Percentiles rank a stretch among this genome's conserved stretches.
phyloP scores from a whole-genome alignment of 2,329 filamentous ascomycete genomes.

The Fusarium beomiforme region DNA sequence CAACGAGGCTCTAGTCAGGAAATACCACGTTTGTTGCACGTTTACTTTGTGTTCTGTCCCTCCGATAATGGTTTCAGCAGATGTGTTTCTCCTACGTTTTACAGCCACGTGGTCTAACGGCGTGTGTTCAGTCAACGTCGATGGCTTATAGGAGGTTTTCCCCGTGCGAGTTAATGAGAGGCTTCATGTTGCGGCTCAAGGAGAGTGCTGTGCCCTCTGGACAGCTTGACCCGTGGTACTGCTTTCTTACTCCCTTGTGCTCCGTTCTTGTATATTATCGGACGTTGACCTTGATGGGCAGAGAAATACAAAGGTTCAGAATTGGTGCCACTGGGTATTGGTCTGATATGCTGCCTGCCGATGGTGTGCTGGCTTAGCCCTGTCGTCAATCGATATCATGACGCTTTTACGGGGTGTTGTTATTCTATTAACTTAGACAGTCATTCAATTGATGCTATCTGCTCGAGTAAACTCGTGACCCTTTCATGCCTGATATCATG shows the following conservation, averaged over 20 bases:
- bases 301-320: neutral
- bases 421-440: neutral
- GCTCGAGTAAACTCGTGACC: conserved; percentile 4
- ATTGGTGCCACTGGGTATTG: neutral
- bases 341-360: neutral
- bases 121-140: neutral
- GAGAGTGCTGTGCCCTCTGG: neutral
- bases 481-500: conserved; percentile 19
- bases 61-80: conserved; percentile 8
- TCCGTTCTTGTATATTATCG: neutral
- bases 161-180: neutral
- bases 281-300: neutral
- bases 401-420: neutral
- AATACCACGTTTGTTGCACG: conserved; percentile 30
- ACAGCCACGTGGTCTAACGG: conserved; percentile 25
- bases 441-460: conserved; percentile 24
- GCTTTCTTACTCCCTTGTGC: neutral
- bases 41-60: conserved; percentile 12
- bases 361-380: neutral
- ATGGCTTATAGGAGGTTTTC: neutral
- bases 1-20: conserved; percentile 8
- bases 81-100: conserved; percentile 9
- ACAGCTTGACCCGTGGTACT: neutral
- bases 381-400: neutral
- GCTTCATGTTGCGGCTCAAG: neutral